phyloP scores from a whole-genome alignment of 1,139 yeast species.

The Debaryomyces coudertii region DNA sequence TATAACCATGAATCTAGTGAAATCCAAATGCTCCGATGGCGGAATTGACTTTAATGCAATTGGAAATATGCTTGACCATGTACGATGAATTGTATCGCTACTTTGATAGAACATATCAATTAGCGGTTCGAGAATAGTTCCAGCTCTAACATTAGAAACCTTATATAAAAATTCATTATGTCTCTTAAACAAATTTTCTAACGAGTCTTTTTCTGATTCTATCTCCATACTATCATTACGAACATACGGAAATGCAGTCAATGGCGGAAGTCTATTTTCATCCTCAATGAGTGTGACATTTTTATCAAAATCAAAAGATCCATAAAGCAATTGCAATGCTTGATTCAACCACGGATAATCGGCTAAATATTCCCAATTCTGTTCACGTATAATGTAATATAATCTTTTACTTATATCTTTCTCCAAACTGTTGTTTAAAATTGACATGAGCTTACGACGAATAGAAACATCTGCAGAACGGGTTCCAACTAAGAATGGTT shows the following conservation, averaged over 20 bases:
- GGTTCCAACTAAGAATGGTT: conserved; percentile 94
- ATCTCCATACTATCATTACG: conserved; percentile 30
- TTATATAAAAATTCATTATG: conserved; percentile 56
- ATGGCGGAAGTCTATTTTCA: conserved; percentile 60
- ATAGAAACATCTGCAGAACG: conserved; percentile 76
- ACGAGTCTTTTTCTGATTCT: conserved; percentile 24
- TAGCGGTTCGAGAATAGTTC: conserved; percentile 68
- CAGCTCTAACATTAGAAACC: conserved; percentile 53
- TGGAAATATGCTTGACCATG: conserved; percentile 88
- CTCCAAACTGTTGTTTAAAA: conserved; percentile 80
- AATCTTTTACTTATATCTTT: conserved; percentile 77
- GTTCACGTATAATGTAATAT: conserved; percentile 84
- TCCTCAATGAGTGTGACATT: conserved; percentile 46
- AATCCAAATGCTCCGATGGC: conserved; percentile 78
- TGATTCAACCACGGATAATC: conserved; percentile 96
- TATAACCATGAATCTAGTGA: conserved; percentile 76
- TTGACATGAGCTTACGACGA: conserved; percentile 77
- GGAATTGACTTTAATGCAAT: conserved; percentile 74
- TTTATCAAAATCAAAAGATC: conserved; percentile 64
- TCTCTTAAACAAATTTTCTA: conserved; percentile 43
- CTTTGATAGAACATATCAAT: conserved; percentile 83
- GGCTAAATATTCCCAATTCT: conserved; percentile 94
- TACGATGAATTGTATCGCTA: conserved; percentile 74
- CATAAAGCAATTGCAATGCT: conserved; percentile 84
- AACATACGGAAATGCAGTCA: conserved; percentile 49